Evolutionary conservation across 257 asterid genomes (phyloP).

Genomic region (Plectranthus barbatus): DNA sequence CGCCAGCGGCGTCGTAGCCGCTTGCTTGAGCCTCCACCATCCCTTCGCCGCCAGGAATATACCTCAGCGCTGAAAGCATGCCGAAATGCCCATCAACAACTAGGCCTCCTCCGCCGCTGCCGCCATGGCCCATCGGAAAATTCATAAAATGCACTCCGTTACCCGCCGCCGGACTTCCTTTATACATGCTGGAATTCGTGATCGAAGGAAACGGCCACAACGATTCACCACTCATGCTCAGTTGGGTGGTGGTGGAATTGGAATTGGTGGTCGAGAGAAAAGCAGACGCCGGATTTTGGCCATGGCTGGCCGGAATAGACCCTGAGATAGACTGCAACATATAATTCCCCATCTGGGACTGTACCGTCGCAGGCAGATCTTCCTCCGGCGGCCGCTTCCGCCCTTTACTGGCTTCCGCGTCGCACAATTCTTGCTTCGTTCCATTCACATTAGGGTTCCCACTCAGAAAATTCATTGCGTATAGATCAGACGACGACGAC

Average conservation of each 20-base stretch:
- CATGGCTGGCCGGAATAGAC: slow-evolving; percentile 29
- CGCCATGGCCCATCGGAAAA: slow-evolving; percentile 36
- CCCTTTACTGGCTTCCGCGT: slow-evolving; percentile 10
- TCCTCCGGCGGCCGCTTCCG: slow-evolving; percentile 14
- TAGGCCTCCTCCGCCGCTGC: slow-evolving; percentile 19
- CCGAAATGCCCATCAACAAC: slow-evolving; percentile 50
- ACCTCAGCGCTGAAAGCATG: slow-evolving; percentile 43
- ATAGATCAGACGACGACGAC: slow-evolving; percentile 11
- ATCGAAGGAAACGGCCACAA: slow-evolving; percentile 39
- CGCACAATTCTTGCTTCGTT: slow-evolving; percentile 45
- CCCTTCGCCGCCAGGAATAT: slow-evolving; percentile 29
- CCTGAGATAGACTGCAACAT: slow-evolving; percentile 32
- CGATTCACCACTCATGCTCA: slow-evolving; percentile 33
- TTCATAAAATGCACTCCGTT: slow-evolving; percentile 49
- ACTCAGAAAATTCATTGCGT: slow-evolving; percentile 9
- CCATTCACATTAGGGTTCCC: slow-evolving; percentile 13
- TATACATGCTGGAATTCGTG: slow-evolving; percentile 15
- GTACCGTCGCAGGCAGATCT: slow-evolving; percentile 5
- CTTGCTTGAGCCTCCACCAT: slow-evolving; percentile 5
- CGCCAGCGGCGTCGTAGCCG: slow-evolving; percentile 6
- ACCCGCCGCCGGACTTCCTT: slow-evolving; percentile 32
- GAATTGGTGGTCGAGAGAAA: slow-evolving; percentile 22
- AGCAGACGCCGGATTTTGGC: slow-evolving; percentile 26
- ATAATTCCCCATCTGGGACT: slow-evolving; percentile 16
- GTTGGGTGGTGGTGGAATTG: neutral